phyloP scores from a whole-genome alignment of 1,284 basidiomycete genomes.

The Cerioporus squamosus region DNA sequence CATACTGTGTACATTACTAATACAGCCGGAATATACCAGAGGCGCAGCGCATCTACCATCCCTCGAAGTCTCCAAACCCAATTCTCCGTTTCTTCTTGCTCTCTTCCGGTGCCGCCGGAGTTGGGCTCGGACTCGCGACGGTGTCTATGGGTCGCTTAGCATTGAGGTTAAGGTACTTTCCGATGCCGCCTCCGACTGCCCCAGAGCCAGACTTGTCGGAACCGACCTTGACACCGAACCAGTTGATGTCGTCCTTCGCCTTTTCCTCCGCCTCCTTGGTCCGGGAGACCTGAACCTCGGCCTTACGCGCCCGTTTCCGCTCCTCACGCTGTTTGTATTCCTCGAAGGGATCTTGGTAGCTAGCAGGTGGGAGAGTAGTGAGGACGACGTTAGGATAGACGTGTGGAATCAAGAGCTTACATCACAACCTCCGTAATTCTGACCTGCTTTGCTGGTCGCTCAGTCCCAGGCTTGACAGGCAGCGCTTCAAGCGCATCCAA shows the following conservation, averaged over 20 bases:
- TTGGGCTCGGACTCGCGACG: background rate
- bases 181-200: slow-evolving; percentile 44
- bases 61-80: slow-evolving; percentile 83
- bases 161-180: slow-evolving; percentile 65
- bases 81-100: slow-evolving; percentile 73
- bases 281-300: slow-evolving; percentile 28
- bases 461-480: slow-evolving; percentile 82
- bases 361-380: slow-evolving; percentile 31
- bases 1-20: slow-evolving; percentile 23
- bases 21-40: slow-evolving; percentile 13
- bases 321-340: slow-evolving; percentile 79
- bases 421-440: slow-evolving; percentile 79
- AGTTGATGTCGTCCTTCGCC: slow-evolving; percentile 68
- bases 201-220: slow-evolving; percentile 37
- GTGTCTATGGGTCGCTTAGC: slow-evolving; percentile 50
- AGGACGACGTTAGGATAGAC: background rate
- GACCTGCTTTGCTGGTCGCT: slow-evolving; percentile 85
- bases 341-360: slow-evolving; percentile 86
- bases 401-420: slow-evolving; percentile 43
- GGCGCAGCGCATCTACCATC: slow-evolving; percentile 50
- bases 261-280: slow-evolving; percentile 49
- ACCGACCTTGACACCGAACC: slow-evolving; percentile 84
- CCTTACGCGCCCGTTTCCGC: slow-evolving; percentile 73
- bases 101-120: slow-evolving; percentile 40
- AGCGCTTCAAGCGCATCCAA: slow-evolving; percentile 84